Conservation (phyloP, 2,329 filamentous ascomycete genomes). For the Ophiostoma novo-ulmi region DNA sequence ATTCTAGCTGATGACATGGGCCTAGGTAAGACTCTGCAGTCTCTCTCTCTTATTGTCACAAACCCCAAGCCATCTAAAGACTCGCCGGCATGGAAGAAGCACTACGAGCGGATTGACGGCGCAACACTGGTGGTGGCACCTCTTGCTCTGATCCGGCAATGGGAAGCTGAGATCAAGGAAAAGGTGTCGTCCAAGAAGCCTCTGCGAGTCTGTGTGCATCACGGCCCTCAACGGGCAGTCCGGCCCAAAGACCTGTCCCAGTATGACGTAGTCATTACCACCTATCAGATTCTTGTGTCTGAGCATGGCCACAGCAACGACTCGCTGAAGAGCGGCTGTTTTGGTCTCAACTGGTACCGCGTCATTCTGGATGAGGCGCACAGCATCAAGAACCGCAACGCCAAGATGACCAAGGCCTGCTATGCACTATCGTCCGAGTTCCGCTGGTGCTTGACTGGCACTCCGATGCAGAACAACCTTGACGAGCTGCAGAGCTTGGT, state of each 20-base stretch:
- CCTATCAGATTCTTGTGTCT: conserved; percentile 90
- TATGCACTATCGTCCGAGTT: conserved; percentile 81
- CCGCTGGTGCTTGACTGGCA: conserved; percentile 93
- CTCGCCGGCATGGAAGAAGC: conserved; percentile 58
- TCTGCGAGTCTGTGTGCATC: conserved; percentile 81
- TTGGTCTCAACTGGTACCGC: conserved; percentile 90
- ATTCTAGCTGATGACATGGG: conserved; percentile 98
- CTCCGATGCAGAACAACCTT: conserved; percentile 96
- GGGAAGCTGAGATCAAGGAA: conserved; percentile 87
- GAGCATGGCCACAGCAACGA: conserved; percentile 71
- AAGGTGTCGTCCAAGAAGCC: conserved; percentile 64
- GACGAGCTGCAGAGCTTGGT: conserved; percentile 94
- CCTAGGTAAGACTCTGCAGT: conserved; percentile 91
- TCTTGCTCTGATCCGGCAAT: conserved; percentile 90
- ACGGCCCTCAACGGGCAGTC: conserved; percentile 81
- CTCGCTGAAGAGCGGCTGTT: conserved; percentile 71
- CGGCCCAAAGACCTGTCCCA: conserved; percentile 67
- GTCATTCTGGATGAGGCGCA: conserved; percentile 95
- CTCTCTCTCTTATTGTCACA: conserved; percentile 78
- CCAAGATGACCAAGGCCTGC: conserved; percentile 89
- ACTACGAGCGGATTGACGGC: conserved; percentile 65
- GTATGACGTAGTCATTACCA: conserved; percentile 95
- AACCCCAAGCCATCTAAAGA: conserved; percentile 65
- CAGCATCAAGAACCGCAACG: conserved; percentile 96
- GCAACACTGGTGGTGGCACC: conserved; percentile 89